Percentiles rank a stretch among this genome's conserved stretches.
Conservation (phyloP, 495 filamentous ascomycete genomes). For the Penicillium pancosmium region DNA sequence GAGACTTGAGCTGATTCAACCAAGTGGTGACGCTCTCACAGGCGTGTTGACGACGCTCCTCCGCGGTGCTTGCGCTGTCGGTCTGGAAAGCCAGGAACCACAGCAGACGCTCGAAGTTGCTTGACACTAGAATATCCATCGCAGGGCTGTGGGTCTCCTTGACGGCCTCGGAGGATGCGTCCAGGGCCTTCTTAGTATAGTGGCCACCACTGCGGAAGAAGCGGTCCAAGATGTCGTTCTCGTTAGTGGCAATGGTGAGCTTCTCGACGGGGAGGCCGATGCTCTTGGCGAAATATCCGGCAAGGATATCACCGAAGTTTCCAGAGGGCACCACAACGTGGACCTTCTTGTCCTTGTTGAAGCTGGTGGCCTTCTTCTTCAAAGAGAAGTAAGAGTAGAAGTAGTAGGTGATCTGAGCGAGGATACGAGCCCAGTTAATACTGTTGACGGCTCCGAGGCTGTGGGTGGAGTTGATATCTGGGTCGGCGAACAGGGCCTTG, state of each 20-base stretch:
- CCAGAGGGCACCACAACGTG: constrained; percentile 86
- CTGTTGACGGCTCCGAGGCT: constrained; percentile 28
- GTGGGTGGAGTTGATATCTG: constrained; percentile 72
- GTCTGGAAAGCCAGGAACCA: constrained; percentile 84
- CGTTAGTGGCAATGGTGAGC: constrained; percentile 87
- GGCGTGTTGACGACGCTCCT: constrained; percentile 44
- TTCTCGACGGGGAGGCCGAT: constrained; percentile 89
- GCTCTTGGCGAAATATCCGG: constrained; percentile 84
- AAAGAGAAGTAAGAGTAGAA: constrained; percentile 89
- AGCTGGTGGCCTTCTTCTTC: constrained; percentile 47
- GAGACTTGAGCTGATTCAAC: constrained; percentile 73
- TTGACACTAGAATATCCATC: constrained; percentile 95
- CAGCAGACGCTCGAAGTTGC: constrained; percentile 95
- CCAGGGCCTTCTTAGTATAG: constrained; percentile 66
- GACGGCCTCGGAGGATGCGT: constrained; percentile 13
- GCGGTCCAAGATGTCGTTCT: constrained; percentile 85
- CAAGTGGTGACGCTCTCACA: constrained; percentile 66
- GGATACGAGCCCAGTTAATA: constrained; percentile 88
- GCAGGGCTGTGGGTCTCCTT: constrained; percentile 88
- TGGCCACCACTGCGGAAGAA: constrained; percentile 80
- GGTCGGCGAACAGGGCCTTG: constrained; percentile 80
- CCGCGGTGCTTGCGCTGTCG: constrained; percentile 30
- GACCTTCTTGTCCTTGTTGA: constrained; percentile 60
- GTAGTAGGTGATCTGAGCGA: constrained; percentile 89
- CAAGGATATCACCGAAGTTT: constrained; percentile 96